phyloP scores from a whole-genome alignment of 495 filamentous ascomycete genomes.

The Hypoxylon trugodes region DNA sequence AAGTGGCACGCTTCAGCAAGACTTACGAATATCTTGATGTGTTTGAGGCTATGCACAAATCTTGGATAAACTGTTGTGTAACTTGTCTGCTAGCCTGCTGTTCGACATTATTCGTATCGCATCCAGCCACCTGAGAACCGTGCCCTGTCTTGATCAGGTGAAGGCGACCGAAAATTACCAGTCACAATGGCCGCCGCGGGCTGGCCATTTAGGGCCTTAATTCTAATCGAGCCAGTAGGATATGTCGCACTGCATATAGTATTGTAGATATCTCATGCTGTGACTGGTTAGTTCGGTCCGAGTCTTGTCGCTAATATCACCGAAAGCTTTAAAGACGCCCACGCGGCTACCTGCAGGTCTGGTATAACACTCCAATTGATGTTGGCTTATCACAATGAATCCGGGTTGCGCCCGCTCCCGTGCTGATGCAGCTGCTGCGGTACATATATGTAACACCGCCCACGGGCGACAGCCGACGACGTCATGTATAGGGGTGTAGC shows the following conservation, averaged over 20 bases:
- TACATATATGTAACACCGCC: no score
- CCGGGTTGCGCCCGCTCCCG: slow-evolving; percentile 16
- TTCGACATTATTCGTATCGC: slow-evolving; percentile 14
- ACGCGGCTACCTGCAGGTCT: slow-evolving; percentile 32
- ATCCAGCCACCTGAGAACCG: slow-evolving; percentile 14
- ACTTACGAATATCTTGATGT: slow-evolving; percentile 11
- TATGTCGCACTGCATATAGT: slow-evolving; percentile 34
- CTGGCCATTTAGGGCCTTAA: slow-evolving; percentile 12
- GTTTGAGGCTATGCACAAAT: slow-evolving; percentile 18
- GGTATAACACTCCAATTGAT: not conserved
- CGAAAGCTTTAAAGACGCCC: slow-evolving; percentile 17
- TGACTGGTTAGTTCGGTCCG: slow-evolving; percentile 37
- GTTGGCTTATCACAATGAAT: slow-evolving; percentile 13
- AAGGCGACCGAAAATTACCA: slow-evolving; percentile 32
- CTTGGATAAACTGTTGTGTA: slow-evolving; percentile 10
- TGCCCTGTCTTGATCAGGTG: slow-evolving; percentile 19
- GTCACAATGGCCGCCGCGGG: slow-evolving; percentile 17
- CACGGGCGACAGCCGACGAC: slow-evolving; percentile 22
- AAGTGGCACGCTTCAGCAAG: slow-evolving; percentile 8
- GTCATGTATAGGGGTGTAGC: slow-evolving; percentile 32
- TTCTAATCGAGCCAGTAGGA: slow-evolving; percentile 13
- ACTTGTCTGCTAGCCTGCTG: not conserved
- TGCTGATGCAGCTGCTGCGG: not conserved
- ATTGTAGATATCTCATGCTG: slow-evolving; percentile 11
- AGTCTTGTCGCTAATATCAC: slow-evolving; percentile 23